Evolutionary conservation across 257 asterid genomes (phyloP).

Genomic region (Ilex aquifolium): DNA sequence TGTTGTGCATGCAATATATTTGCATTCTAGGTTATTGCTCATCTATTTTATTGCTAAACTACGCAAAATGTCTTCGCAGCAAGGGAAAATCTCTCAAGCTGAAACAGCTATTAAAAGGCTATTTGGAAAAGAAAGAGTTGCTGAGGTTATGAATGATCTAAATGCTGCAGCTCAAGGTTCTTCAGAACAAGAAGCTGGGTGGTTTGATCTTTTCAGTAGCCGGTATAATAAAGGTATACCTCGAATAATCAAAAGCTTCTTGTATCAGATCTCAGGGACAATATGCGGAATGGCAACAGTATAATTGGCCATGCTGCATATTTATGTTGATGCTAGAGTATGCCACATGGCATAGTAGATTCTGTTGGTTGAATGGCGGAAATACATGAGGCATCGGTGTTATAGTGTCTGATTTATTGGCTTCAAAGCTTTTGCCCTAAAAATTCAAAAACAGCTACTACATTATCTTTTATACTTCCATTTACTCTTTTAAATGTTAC

Average conservation of each 20-base stretch:
- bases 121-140: conserved; percentile 84
- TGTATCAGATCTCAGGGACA: background rate
- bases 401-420: background rate
- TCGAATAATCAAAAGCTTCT: conserved; percentile 4
- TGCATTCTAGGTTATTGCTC: conserved; percentile 3
- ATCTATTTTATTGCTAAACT: conserved; percentile 13
- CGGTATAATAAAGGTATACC: conserved; percentile 81
- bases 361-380: background rate
- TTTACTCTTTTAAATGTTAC: too few species aligned
- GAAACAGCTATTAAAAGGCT: conserved; percentile 63
- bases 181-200: conserved; percentile 81
- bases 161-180: conserved; percentile 66
- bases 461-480: background rate
- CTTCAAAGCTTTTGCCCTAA: background rate
- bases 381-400: background rate
- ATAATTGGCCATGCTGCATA: background rate
- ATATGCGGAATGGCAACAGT: background rate
- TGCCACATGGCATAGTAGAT: background rate
- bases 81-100: conserved; percentile 69
- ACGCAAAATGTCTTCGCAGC: conserved; percentile 38
- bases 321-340: background rate
- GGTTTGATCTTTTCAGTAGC: conserved; percentile 93
- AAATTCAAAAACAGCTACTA: background rate
- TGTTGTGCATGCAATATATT: too few species aligned
- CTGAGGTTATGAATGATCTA: conserved; percentile 79